These are phyloP conservation scores for Penicillium sp. DNA, from an alignment of 2,329 filamentous ascomycete genomes.

Conservation along the genomic window DNA sequence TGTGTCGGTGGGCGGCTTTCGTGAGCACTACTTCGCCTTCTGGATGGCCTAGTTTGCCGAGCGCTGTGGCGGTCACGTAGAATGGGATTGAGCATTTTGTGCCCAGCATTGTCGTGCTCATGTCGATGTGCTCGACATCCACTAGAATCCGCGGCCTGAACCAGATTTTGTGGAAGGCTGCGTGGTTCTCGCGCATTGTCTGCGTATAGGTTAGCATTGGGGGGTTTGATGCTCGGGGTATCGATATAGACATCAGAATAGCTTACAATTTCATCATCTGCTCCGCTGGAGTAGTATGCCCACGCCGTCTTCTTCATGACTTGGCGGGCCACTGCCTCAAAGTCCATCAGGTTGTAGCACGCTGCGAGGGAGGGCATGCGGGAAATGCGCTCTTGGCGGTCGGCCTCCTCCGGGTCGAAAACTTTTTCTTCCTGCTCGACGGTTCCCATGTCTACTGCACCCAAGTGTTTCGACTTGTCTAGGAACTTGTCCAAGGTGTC, in stretches of 20 bases:
- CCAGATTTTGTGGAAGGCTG: slow-evolving; percentile 95
- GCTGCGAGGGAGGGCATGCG: slow-evolving; percentile 77
- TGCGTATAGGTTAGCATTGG: slow-evolving; percentile 33
- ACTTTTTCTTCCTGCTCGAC: slow-evolving; percentile 66
- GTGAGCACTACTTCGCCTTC: slow-evolving; percentile 94
- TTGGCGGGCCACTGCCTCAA: slow-evolving; percentile 83
- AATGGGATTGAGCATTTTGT: slow-evolving; percentile 81
- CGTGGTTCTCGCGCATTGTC: slow-evolving; percentile 94
- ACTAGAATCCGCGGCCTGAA: slow-evolving; percentile 87
- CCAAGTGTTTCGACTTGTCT: slow-evolving; percentile 79
- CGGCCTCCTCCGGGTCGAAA: slow-evolving; percentile 67
- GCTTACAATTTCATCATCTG: slow-evolving; percentile 80
- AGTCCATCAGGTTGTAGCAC: slow-evolving; percentile 93
- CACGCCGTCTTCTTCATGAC: slow-evolving; percentile 97
- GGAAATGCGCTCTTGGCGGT: slow-evolving; percentile 69
- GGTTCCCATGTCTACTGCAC: slow-evolving; percentile 83
- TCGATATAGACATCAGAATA: too few relatives aligned
- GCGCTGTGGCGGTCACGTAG: slow-evolving; percentile 92
- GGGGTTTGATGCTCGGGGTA: slow-evolving; percentile 1
- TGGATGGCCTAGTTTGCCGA: slow-evolving; percentile 89
- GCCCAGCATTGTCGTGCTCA: slow-evolving; percentile 90
- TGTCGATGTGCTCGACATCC: slow-evolving; percentile 83
- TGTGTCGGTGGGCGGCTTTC: slow-evolving; percentile 75
- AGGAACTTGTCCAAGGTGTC: slow-evolving; percentile 84
- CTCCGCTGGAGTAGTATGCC: slow-evolving; percentile 95